Percentiles rank a stretch among this genome's conserved stretches.
These are phyloP conservation scores for Wallacemonas sp. DNA, from an alignment of 208 protist genomes.

Conservation along the genomic window DNA sequence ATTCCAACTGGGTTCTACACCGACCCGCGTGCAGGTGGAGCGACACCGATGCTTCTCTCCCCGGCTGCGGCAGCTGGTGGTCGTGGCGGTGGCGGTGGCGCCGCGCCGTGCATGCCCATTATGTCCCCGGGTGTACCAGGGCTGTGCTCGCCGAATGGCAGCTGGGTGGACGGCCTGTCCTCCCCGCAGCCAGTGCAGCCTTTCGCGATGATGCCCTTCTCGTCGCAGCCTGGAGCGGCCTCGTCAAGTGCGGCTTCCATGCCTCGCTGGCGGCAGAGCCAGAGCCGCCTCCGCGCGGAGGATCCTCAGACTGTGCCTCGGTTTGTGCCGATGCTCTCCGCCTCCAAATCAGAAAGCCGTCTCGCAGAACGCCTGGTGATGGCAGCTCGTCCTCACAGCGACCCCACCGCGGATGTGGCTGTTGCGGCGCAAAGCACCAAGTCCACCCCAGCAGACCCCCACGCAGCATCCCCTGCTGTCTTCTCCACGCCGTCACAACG, in stretches of 20 bases:
- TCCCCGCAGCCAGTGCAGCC: neutral
- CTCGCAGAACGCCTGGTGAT: neutral
- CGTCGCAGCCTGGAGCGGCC: neutral
- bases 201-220: neutral
- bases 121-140: neutral
- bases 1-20: neutral
- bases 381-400: neutral
- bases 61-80: no score
- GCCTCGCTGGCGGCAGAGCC: slow-evolving; percentile 1
- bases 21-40: neutral
- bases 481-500: no score
- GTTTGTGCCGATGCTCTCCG: slow-evolving; percentile 11
- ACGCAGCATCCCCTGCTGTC: no score
- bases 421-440: no score
- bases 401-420: no score
- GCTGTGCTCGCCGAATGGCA: neutral
- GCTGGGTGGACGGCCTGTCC: neutral
- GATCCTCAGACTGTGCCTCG: slow-evolving; percentile 9
- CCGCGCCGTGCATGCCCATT: no score
- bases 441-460: no score
- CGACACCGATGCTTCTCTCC: neutral
- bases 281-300: neutral
- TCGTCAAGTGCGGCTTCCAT: neutral
- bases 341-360: slow-evolving; percentile 1
- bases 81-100: no score